Base-by-base conservation (phyloP, 2,329 filamentous ascomycete species). In the Thelonectria olida region DNA sequence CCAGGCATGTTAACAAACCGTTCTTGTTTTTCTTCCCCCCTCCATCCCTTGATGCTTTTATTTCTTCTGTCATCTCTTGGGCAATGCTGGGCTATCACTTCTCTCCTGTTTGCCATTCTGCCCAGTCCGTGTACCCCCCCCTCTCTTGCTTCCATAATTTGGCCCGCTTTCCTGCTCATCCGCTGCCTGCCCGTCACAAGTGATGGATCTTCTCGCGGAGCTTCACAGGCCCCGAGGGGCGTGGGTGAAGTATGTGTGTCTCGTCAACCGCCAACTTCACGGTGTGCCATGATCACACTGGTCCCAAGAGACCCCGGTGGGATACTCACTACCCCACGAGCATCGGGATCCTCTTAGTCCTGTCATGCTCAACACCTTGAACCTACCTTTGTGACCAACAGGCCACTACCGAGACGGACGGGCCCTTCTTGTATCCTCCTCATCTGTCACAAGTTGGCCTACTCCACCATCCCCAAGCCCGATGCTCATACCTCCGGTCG, bases 381-480 rank as follows among this genome's bases (percentile, higher is more conserved):
- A 60, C 28, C 44, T 45, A 52, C 60, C 56, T 44, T 51, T 54
- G 62, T 47, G 51, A 27, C 44, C 54, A 49, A 38, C 39, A 62
- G 52, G 49, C 55, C 45, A 62, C 62, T 59, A 44, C 39, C 41
- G 42, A 45, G 22, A 45, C 42, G 42, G 13, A 41, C 44, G 61
- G 49, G 54, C 25, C 44, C 42, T 28, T 59, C 51, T 45, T 52
- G 52, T 34, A 53, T 38, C 54, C 61, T 61, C 58, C 58, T 58
- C 56, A 58, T 50, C 59, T 42, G 59, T 63, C 49, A 41, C 60
- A 66, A 62, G 65, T 60, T 65, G 52, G 52, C 60, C 63, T 64
- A 64, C 65, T 67, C 70, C 67, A 72, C 69, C 65, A 62, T 67
- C 68, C 67, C 67, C 48, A 56, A 54, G 55, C 58, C 64, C 39